phyloP scores from a whole-genome alignment of 306 rosid species.

The Rosa lucieae region DNA sequence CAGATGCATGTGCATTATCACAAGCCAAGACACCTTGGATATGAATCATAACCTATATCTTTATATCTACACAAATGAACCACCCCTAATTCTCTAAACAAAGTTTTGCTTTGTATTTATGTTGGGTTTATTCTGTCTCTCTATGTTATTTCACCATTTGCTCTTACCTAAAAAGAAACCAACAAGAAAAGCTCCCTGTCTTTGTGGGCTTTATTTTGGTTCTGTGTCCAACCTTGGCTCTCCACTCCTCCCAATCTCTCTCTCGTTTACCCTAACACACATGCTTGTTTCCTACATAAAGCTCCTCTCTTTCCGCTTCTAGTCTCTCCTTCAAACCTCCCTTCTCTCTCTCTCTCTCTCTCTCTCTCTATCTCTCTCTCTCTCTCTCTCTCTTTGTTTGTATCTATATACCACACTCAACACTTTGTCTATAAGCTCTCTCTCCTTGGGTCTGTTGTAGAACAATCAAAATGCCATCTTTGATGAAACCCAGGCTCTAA shows the following conservation, averaged over 20 bases:
- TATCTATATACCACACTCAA: background rate
- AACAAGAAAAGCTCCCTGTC: background rate
- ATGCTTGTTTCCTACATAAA: constrained; percentile 47
- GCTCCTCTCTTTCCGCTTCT: constrained; percentile 29
- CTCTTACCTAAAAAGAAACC: background rate
- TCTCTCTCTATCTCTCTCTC: constrained; percentile 7
- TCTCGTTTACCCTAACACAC: constrained; percentile 53
- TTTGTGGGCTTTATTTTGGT: background rate
- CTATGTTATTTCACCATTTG: background rate
- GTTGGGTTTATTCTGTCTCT: background rate
- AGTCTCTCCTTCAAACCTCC: constrained; percentile 1
- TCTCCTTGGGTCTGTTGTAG: constrained; percentile 29
- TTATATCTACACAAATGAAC: background rate
- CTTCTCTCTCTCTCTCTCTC: constrained; percentile 15
- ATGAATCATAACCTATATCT: background rate
- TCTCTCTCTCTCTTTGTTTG: constrained; percentile 15
- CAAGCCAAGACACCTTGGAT: constrained; percentile 5
- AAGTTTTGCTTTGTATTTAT: background rate
- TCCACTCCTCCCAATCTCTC: constrained; percentile 13
- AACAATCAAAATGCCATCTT: constrained; percentile 23
- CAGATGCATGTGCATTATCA: constrained; percentile 4
- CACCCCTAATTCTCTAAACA: background rate
- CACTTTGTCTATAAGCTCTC: constrained; percentile 12
- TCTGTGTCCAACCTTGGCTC: constrained; percentile 19
- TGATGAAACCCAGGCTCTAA: constrained; percentile 26